Evolutionary conservation across 176 grass and related monocot species (phyloP).

Genomic region (Poa annua): DNA sequence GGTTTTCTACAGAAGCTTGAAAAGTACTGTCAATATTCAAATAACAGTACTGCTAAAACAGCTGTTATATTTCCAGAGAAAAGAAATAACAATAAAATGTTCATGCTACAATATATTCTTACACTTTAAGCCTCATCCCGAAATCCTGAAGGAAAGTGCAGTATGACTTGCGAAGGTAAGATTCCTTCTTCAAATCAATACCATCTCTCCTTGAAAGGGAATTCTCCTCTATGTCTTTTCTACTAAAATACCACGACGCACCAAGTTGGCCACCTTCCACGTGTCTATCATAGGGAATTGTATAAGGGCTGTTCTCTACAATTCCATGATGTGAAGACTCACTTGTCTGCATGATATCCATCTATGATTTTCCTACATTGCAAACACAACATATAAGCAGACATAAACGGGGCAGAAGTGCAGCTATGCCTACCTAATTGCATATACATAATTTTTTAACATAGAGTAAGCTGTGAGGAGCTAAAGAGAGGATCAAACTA

Average conservation of each 20-base stretch:
- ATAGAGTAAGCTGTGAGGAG: background rate
- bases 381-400: slow-evolving; percentile 30
- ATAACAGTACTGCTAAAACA: background rate
- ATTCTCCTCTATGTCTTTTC: slow-evolving; percentile 89
- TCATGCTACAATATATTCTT: slow-evolving; percentile 45
- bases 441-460: background rate
- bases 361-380: slow-evolving; percentile 17
- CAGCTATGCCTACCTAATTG: background rate
- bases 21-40: background rate
- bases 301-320: slow-evolving; percentile 69
- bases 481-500: background rate
- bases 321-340: slow-evolving; percentile 58
- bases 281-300: slow-evolving; percentile 46
- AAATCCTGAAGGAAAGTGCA: slow-evolving; percentile 92
- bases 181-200: slow-evolving; percentile 89
- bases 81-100: background rate
- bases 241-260: slow-evolving; percentile 81
- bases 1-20: background rate
- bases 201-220: slow-evolving; percentile 74
- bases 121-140: slow-evolving; percentile 97
- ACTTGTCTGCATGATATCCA: slow-evolving; percentile 49
- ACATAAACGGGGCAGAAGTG: background rate
- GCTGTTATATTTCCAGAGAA: slow-evolving; percentile 38
- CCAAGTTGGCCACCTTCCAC: slow-evolving; percentile 54
- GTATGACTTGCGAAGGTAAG: slow-evolving; percentile 85